Conservation (phyloP, 441 rosid species). For the Flueggea neowawraea region DNA sequence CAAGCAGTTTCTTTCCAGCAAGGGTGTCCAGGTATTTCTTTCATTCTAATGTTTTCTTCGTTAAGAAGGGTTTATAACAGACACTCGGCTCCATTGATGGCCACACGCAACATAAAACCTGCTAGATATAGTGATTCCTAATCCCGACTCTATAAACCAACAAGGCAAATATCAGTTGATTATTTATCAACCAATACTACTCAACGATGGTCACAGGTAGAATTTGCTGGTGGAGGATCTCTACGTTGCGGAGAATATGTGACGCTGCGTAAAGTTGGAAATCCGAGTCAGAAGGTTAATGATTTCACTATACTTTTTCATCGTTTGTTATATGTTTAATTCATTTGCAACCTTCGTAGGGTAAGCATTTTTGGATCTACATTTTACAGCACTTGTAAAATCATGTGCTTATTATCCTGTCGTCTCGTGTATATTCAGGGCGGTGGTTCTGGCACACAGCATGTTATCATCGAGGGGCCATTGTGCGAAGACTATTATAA, state of each 20-base stretch:
- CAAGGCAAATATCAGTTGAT: neutral
- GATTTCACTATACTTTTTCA: neutral
- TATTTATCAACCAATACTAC: neutral
- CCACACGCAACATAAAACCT: too few species aligned
- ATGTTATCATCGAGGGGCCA: constrained; percentile 89
- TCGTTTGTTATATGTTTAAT: neutral
- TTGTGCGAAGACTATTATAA: constrained; percentile 90
- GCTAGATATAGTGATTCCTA: neutral
- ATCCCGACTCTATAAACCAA: neutral
- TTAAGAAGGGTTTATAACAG: neutral
- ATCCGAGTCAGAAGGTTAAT: constrained; percentile 80
- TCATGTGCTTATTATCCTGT: neutral
- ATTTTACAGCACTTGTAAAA: too few species aligned
- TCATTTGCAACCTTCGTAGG: too few species aligned
- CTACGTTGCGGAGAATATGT: constrained; percentile 90
- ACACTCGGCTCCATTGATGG: too few species aligned
- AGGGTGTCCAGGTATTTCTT: constrained; percentile 71
- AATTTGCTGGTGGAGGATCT: constrained; percentile 89
- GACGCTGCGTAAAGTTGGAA: constrained; percentile 82
- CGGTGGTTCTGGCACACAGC: constrained; percentile 75
- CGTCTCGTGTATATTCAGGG: constrained; percentile 26
- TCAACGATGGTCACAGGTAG: constrained; percentile 46
- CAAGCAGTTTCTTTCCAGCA: constrained; percentile 84
- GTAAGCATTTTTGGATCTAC: too few species aligned
- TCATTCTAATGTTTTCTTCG: neutral